These are phyloP conservation scores for Kwoniella europaea DNA, from an alignment of 768 basidiomycete species.

Conservation along the genomic window DNA sequence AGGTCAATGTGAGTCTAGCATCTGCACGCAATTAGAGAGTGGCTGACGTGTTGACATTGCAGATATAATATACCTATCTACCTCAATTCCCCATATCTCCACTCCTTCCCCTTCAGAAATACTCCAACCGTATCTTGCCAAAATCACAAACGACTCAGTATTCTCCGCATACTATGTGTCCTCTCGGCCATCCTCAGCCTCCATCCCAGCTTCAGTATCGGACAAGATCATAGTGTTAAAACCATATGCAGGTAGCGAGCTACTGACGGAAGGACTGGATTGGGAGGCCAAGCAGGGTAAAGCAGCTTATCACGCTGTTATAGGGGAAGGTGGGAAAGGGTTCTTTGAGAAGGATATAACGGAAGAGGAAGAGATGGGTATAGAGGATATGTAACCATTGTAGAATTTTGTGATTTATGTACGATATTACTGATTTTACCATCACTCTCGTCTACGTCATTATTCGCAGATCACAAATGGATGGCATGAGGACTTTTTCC, in stretches of 20 bases:
- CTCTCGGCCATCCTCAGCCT: slow-evolving; percentile 20
- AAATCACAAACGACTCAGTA: slow-evolving; percentile 20
- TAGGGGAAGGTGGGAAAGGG: slow-evolving; percentile 35
- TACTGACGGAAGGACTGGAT: slow-evolving; percentile 54
- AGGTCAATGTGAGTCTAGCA: slow-evolving; percentile 54
- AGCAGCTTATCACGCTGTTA: slow-evolving; percentile 41
- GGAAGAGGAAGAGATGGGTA: slow-evolving; percentile 35
- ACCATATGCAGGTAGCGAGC: slow-evolving; percentile 33
- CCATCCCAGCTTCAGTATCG: background rate
- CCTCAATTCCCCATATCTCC: background rate
- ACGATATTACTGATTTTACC: background rate
- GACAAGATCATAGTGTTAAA: slow-evolving; percentile 17
- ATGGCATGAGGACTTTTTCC: no score
- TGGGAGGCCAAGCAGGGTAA: slow-evolving; percentile 55
- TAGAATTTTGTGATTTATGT: background rate
- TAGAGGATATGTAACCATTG: slow-evolving; percentile 1
- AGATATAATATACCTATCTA: slow-evolving; percentile 31
- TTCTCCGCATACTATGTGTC: slow-evolving; percentile 34
- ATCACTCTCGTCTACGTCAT: no score
- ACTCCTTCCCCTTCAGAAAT: slow-evolving; percentile 26
- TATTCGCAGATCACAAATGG: no score
- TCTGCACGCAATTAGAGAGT: background rate
- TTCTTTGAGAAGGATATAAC: slow-evolving; percentile 50
- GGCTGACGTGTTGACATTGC: slow-evolving; percentile 3
- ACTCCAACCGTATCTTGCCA: slow-evolving; percentile 31